phyloP scores from a whole-genome alignment of 2,329 filamentous ascomycete genomes.

The Immersiporthe knoxdaviesiana region DNA sequence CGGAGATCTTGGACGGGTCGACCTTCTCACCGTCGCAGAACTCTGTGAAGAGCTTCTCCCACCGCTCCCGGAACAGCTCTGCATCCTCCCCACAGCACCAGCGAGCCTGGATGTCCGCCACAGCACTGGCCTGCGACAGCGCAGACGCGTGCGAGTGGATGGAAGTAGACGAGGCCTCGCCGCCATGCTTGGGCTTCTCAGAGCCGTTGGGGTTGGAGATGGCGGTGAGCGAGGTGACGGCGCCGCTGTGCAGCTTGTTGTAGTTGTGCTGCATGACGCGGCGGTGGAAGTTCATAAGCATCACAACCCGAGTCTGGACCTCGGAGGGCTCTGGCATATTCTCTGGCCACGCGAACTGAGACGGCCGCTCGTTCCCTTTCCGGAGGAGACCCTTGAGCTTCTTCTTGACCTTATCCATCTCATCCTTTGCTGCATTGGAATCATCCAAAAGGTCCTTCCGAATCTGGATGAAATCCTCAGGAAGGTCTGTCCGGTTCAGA shows the following conservation, averaged over 20 bases:
- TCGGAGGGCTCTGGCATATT: conserved; percentile 94
- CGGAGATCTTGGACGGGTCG: conserved; percentile 97
- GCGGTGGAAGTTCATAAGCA: conserved; percentile 97
- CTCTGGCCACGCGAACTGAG: conserved; percentile 97
- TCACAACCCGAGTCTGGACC: conserved; percentile 88
- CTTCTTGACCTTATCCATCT: conserved; percentile 99
- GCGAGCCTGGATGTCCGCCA: conserved; percentile 77
- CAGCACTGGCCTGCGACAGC: conserved; percentile 63
- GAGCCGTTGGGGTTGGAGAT: conserved; percentile 53
- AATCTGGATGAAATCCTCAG: conserved; percentile 83
- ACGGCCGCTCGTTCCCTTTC: conserved; percentile 88
- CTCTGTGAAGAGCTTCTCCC: conserved; percentile 97
- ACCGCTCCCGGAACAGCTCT: conserved; percentile 91
- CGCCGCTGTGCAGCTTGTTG: conserved; percentile 71
- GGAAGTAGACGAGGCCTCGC: conserved; percentile 46
- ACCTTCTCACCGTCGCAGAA: conserved; percentile 98
- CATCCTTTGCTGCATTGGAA: conserved; percentile 97
- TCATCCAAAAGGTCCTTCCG: conserved; percentile 95
- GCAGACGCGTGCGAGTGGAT: conserved; percentile 43
- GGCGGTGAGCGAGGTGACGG: conserved; percentile 64
- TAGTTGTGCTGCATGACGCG: conserved; percentile 96
- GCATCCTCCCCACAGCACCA: conserved; percentile 98
- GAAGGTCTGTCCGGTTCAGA: conserved; percentile 81
- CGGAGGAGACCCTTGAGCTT: conserved; percentile 92
- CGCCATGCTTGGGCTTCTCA: conserved; percentile 48